A percentile compares a stretch with the other conserved stretches of the same genome.
Conservation (phyloP, 768 basidiomycete genomes). For the Hypholoma fasciculare region DNA sequence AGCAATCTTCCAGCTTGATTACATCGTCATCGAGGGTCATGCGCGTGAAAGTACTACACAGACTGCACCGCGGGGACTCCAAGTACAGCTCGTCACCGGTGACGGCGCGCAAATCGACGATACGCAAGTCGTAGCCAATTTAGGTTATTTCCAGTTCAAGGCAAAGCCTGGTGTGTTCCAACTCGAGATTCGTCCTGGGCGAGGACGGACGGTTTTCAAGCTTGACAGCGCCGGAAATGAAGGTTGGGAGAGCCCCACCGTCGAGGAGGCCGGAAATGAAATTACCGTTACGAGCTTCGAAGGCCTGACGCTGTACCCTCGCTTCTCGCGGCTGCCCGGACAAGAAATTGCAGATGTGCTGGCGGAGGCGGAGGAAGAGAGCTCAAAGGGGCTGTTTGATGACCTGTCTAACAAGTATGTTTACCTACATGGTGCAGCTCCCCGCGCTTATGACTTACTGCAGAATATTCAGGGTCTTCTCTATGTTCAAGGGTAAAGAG, state of each 20-base stretch:
- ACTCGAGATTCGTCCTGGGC: constrained; percentile 80
- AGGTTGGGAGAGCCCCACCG: constrained; percentile 81
- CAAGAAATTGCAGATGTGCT: constrained; percentile 86
- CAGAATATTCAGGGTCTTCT: constrained; percentile 37
- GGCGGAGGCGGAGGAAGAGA: constrained; percentile 37
- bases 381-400: constrained; percentile 42
- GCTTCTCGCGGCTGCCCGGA: constrained; percentile 66
- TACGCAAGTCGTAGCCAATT: constrained; percentile 90
- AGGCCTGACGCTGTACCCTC: constrained; percentile 86
- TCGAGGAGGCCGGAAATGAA: constrained; percentile 68
- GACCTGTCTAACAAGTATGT: constrained; percentile 51
- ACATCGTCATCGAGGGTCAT: constrained; percentile 93
- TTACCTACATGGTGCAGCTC: neutral
- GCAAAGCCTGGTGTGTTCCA: constrained; percentile 87
- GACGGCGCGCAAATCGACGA: constrained; percentile 64
- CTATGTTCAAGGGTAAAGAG: constrained; percentile 39
- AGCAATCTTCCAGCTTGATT: constrained; percentile 85
- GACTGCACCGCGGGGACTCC: constrained; percentile 84
- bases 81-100: constrained; percentile 71
- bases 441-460: constrained; percentile 19
- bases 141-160: constrained; percentile 96
- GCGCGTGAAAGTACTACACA: constrained; percentile 71
- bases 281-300: constrained; percentile 89
- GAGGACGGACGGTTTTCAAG: constrained; percentile 76
- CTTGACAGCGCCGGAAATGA: constrained; percentile 88